Evolutionary conservation across 2,329 filamentous ascomycete species (phyloP).

Genomic region (Graphilbum fragrans): DNA sequence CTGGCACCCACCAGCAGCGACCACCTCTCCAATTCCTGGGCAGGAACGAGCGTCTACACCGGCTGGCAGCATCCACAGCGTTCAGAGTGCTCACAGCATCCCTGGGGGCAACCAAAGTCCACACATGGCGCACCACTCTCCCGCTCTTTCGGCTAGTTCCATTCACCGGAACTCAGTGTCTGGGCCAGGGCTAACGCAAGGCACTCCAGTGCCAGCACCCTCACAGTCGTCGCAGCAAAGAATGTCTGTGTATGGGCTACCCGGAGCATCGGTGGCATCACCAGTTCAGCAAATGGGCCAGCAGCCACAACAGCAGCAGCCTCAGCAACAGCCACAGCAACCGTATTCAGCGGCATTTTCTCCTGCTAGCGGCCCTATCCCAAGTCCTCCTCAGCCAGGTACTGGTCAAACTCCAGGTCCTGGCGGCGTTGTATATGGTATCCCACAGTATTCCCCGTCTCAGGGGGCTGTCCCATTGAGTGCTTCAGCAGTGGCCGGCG

Average conservation of each 20-base stretch:
- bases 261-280: no score
- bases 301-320: conserved; percentile 1
- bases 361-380: no score
- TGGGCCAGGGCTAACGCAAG: neutral
- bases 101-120: conserved; percentile 3
- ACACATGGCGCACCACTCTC: conserved; percentile 5
- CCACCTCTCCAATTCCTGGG: no score
- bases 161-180: conserved; percentile 6
- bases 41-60: no score
- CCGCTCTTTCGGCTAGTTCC: conserved; percentile 3
- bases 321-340: neutral
- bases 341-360: no score
- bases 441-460: no score
- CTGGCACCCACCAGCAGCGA: neutral
- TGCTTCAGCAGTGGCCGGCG: no score
- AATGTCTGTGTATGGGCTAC: neutral
- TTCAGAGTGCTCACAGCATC: neutral
- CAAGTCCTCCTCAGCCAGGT: no score
- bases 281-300: conserved; percentile 1
- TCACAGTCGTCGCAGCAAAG: neutral
- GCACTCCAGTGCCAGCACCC: neutral
- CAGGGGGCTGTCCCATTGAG: no score
- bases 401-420: no score
- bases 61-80: neutral
- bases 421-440: no score